Conservation (phyloP, 192 early-diverging fungal genomes). For the Rhizophagus prolifer region DNA sequence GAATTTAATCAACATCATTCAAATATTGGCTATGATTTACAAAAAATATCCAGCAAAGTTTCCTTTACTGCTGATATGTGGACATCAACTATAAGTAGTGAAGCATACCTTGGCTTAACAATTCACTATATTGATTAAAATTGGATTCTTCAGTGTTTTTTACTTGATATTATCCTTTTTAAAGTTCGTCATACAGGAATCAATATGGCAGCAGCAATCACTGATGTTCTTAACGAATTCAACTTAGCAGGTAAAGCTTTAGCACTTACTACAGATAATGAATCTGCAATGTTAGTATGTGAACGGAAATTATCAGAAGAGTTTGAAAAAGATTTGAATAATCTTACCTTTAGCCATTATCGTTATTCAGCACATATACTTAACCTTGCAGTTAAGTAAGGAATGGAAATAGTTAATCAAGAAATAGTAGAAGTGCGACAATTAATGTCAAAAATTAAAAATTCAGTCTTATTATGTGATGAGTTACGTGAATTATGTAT, state of each 20-base stretch:
- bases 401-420: not conserved
- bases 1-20: too few species aligned
- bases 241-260: not conserved
- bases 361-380: not conserved
- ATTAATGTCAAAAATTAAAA: not conserved
- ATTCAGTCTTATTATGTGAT: too few species aligned
- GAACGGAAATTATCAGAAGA: too few species aligned
- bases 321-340: too few species aligned
- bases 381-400: not conserved
- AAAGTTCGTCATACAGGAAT: not conserved
- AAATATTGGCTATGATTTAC: too few species aligned
- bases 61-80: too few species aligned
- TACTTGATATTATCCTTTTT: constrained; percentile 6
- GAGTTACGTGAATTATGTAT: too few species aligned
- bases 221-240: not conserved
- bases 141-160: not conserved
- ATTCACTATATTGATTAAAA: not conserved
- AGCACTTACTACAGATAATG: constrained; percentile 4
- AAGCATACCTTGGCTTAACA: too few species aligned
- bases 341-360: not conserved
- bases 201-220: not conserved
- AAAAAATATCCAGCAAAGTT: too few species aligned
- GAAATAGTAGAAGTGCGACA: not conserved
- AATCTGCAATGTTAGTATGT: too few species aligned
- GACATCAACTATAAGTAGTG: too few species aligned